Evolutionary conservation across 441 rosid genomes (phyloP), one percentile per base, ranked within the genome.

Genomic region (Macaranga tanarius): DNA sequence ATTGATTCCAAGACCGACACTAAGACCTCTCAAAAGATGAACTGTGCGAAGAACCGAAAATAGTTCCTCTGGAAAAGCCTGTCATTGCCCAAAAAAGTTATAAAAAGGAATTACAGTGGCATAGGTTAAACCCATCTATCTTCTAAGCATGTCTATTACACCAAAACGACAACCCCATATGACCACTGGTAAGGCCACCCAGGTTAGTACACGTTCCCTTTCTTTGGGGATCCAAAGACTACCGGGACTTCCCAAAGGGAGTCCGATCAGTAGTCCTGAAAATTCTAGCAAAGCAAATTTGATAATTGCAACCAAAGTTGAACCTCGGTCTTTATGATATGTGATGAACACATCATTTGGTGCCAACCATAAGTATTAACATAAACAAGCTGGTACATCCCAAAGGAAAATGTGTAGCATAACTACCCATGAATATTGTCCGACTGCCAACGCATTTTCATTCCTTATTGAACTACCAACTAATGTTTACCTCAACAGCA

Each of bases 11-110:
- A 94, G 87, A 60, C 99, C 99, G 42, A 92, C 97, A 34, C 97
- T 92, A 28, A 94, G 93, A 62, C 99, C 99, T 86, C 99, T 88
- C 75, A 92, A 74, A 62, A 94, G 86, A 81, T 88, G 86, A 69
- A 92, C 92, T 0, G 99, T 92, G 40, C 97, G 91, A 60, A 94
- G 93, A 59, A 92, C 86, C 55, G 97, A 90, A 82, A 90, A 92
- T 64, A 94, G 82, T 68, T 94, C 96, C 84, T 92, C 99, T 28
- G 97, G 97, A 77, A 94, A 94, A 70, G 90, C 86, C 99, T 92
- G 73, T 56, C 65, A 76, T 23, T 28, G 74, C 70, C 61, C 40
- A 52, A 61, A 68, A 12, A 28, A 28, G 4, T 28, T 28, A 4
- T 28, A 31, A 31, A 20, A 69, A 50, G 6, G 34, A 20, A 20